Evolutionary conservation across 768 basidiomycete species (phyloP).

Genomic region (Amanita molliuscula): DNA sequence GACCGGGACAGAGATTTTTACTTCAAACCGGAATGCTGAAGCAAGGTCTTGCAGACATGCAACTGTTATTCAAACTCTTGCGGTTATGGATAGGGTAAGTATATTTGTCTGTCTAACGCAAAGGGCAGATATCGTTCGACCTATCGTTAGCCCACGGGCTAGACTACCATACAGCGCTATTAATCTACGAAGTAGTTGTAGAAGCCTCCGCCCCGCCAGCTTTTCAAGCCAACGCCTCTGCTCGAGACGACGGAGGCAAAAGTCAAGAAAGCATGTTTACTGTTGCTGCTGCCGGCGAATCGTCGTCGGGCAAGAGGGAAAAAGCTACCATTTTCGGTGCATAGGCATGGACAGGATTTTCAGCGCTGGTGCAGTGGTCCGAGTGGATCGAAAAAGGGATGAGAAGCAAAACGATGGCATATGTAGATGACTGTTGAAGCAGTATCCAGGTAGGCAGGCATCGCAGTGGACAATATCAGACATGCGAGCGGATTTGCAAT

Average conservation of each 20-base stretch:
- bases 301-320: constrained; percentile 34
- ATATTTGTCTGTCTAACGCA: not conserved
- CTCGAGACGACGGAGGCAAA: constrained; percentile 25
- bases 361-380: constrained; percentile 79
- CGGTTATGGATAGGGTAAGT: constrained; percentile 66
- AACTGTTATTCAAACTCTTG: constrained; percentile 71
- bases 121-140: constrained; percentile 80
- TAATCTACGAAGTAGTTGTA: constrained; percentile 95
- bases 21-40: constrained; percentile 65
- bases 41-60: constrained; percentile 83
- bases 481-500: no score
- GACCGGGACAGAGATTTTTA: no score
- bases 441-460: no score
- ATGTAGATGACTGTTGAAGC: no score
- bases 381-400: constrained; percentile 74
- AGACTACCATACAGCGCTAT: constrained; percentile 97
- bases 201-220: constrained; percentile 91
- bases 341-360: constrained; percentile 94
- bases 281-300: constrained; percentile 64
- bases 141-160: constrained; percentile 94
- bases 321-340: constrained; percentile 77
- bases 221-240: constrained; percentile 36
- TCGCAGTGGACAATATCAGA: no score
- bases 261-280: constrained; percentile 61
- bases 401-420: constrained; percentile 89